Evolutionary conservation across 768 basidiomycete genomes (phyloP).

Genomic region (Kwoniella sp.): DNA sequence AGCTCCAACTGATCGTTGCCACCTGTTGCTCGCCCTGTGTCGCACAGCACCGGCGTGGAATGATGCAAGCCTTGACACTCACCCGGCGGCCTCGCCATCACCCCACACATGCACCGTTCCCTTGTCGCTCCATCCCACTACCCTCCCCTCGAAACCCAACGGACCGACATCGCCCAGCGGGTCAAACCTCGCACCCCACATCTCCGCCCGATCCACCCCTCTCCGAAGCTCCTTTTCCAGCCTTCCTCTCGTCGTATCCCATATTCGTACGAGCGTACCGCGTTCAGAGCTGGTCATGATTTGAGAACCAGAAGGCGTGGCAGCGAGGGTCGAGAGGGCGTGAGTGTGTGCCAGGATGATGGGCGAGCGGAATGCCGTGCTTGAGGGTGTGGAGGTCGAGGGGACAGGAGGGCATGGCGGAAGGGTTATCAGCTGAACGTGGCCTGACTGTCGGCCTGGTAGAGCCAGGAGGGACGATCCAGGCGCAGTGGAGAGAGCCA

Average conservation of each 20-base stretch:
- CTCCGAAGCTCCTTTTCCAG: constrained; percentile 46
- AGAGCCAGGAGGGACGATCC: constrained; percentile 46
- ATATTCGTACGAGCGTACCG: constrained; percentile 48
- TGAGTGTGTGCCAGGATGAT: constrained; percentile 50
- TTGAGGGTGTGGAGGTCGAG: background rate
- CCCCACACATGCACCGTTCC: constrained; percentile 51
- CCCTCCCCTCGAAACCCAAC: constrained; percentile 16
- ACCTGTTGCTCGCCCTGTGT: constrained; percentile 1
- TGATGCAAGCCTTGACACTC: background rate
- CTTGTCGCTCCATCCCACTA: constrained; percentile 51
- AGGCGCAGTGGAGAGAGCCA: constrained; percentile 37
- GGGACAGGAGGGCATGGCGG: constrained; percentile 28
- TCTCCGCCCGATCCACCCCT: constrained; percentile 47
- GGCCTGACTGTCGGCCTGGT: constrained; percentile 50
- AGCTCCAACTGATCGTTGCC: background rate
- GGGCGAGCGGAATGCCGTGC: constrained; percentile 39
- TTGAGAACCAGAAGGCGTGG: constrained; percentile 37
- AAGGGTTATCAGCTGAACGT: constrained; percentile 49
- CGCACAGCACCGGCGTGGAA: background rate
- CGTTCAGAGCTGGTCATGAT: constrained; percentile 45
- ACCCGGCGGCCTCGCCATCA: constrained; percentile 19
- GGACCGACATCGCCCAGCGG: background rate
- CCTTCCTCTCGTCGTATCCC: constrained; percentile 41
- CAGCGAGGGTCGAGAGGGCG: constrained; percentile 40
- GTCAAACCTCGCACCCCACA: constrained; percentile 46